Evolutionary conservation across 139 green algal genomes (phyloP), one percentile per base, ranked within the genome.

Genomic region (Chlamydomonas sphaeroides): DNA sequence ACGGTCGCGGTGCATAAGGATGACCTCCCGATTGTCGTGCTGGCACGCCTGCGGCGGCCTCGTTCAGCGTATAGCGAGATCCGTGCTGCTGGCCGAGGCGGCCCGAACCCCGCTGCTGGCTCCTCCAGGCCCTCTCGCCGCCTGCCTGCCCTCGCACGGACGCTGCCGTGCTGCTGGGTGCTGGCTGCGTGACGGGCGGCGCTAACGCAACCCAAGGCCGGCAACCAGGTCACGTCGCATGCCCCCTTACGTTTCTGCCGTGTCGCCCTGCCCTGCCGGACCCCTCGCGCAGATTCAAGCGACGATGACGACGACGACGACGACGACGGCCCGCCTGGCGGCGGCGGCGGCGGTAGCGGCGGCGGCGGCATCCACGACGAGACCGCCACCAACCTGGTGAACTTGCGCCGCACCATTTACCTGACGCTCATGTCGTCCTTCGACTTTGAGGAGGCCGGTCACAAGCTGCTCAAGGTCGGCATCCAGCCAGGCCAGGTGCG

Each of bases 361-460:
- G 68, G 65, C 59, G 84, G 63, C 62, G 62, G 80, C 33, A 91
- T 91, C 17, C 67, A 89, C 68, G 88, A 92, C 42, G 84, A 68
- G 11, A 99, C 96, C 4, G 83, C 94, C 70, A 98, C 96, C 42
- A 95, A 99, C 88, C 80, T 98, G 67, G 95, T 99, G 65, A 99
- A 99, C 90, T 90, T 99, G 87, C 84, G 97, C 49, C 95, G 97
- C 38, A 99, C 97, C 56, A 99, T 99, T 87, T 99, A 99, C 90
- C 91, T 99, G 30, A 99, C 97, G 53, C 98, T 99, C 89, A 99
- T 99, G 97, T 95, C 88, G 6, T 93, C 90, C 8, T 85, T 99
- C 67, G 94, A 98, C 89, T 99, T 99, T 89, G 97, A 99, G 91
- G 97, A 99, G 92, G 95, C 96, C n/a, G 97, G 97, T 3, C 97